Evolutionary conservation across 1,139 yeast species (phyloP).

Genomic region (Nematodospora anomalae): DNA sequence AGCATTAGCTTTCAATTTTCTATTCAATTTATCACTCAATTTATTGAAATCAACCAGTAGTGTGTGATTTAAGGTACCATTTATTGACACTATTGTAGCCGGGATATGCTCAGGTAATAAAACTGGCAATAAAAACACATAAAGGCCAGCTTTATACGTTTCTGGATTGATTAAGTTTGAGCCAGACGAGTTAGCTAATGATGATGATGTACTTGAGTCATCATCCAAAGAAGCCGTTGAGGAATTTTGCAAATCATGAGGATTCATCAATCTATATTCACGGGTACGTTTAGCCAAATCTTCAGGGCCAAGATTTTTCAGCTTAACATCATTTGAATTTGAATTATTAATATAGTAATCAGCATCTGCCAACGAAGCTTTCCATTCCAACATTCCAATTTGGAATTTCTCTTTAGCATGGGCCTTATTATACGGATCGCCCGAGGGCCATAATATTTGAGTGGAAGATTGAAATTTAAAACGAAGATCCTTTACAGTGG

Average conservation of each 20-base stretch:
- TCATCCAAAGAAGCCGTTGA: slow-evolving; percentile 3
- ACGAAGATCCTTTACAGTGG: slow-evolving; percentile 28
- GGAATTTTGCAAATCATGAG: slow-evolving; percentile 1
- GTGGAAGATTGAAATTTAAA: slow-evolving; percentile 37
- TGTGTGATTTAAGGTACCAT: slow-evolving; percentile 44
- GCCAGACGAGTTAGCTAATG: neutral
- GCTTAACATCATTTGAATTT: slow-evolving; percentile 36
- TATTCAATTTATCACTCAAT: slow-evolving; percentile 36
- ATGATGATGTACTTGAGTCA: slow-evolving; percentile 1
- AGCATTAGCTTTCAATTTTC: slow-evolving; percentile 31
- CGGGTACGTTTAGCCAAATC: slow-evolving; percentile 40
- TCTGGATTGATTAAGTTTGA: slow-evolving; percentile 1
- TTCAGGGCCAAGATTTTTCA: slow-evolving; percentile 30
- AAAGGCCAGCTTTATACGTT: slow-evolving; percentile 66
- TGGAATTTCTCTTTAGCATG: slow-evolving; percentile 48
- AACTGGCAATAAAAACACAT: slow-evolving; percentile 73
- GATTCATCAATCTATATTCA: slow-evolving; percentile 29
- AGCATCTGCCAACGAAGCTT: slow-evolving; percentile 40
- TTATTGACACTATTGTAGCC: slow-evolving; percentile 63
- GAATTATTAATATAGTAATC: slow-evolving; percentile 46
- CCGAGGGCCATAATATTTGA: slow-evolving; percentile 54
- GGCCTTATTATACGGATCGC: slow-evolving; percentile 49
- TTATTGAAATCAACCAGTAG: slow-evolving; percentile 33
- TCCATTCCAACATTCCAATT: slow-evolving; percentile 52
- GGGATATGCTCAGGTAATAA: slow-evolving; percentile 71